Evolutionary conservation across 441 rosid genomes (phyloP).

Genomic region (Populus tomentosa): DNA sequence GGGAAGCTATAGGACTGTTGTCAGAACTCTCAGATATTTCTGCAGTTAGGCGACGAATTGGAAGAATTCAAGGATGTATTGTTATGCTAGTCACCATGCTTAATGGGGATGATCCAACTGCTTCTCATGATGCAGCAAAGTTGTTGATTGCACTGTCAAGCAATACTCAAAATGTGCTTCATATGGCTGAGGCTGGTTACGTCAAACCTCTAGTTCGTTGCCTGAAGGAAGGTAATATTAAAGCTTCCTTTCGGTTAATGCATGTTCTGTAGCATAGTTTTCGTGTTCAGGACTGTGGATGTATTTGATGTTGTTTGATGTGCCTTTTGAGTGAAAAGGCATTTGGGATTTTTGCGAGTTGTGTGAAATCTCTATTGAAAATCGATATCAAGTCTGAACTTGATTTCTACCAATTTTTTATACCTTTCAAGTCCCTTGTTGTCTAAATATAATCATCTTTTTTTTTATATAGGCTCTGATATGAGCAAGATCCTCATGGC

Average conservation of each 20-base stretch:
- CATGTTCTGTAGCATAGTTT: background rate
- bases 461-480: conserved; percentile 50
- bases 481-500: conserved; percentile 83
- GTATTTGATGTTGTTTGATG: background rate
- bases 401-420: background rate
- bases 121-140: conserved; percentile 49
- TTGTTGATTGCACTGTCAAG: conserved; percentile 51
- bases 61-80: conserved; percentile 66
- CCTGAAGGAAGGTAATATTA: conserved; percentile 46
- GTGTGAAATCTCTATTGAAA: background rate
- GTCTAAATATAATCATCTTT: background rate
- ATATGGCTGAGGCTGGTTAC: conserved; percentile 78
- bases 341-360: background rate
- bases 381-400: background rate
- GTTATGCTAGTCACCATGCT: conserved; percentile 56
- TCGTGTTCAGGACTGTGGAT: background rate
- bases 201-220: conserved; percentile 59
- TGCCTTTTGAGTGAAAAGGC: background rate
- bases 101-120: conserved; percentile 47
- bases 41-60: conserved; percentile 50
- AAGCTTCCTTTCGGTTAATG: background rate
- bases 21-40: conserved; percentile 50
- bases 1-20: conserved; percentile 61
- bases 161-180: conserved; percentile 68
- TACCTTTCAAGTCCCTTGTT: background rate